phyloP scores from a whole-genome alignment of 345 rosid species.

The Abelmoschus esculentus region DNA sequence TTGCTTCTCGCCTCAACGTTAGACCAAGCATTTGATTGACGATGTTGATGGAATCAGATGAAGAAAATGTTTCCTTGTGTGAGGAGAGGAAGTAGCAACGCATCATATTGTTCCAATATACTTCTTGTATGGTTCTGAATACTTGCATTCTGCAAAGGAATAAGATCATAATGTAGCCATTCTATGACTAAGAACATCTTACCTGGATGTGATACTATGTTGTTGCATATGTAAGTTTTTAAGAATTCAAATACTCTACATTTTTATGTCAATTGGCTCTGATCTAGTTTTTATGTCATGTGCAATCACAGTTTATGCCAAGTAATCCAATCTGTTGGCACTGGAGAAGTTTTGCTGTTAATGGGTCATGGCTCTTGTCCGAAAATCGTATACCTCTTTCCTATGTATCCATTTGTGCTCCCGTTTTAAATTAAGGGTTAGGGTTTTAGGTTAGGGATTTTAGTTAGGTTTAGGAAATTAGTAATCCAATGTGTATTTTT shows the following conservation, averaged over 20 bases:
- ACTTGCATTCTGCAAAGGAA: not conserved
- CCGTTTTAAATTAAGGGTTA: too few species aligned
- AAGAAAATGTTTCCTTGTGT: not conserved
- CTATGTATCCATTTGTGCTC: too few species aligned
- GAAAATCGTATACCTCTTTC: too few species aligned
- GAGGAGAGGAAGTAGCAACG: not conserved
- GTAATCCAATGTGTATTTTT: too few species aligned
- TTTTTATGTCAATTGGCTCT: not conserved
- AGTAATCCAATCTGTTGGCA: not conserved
- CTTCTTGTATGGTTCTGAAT: not conserved
- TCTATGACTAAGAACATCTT: not conserved
- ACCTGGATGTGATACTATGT: not conserved
- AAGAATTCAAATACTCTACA: not conserved
- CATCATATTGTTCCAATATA: not conserved
- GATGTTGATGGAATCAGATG: not conserved
- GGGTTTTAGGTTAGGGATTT: too few species aligned
- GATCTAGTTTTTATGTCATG: not conserved
- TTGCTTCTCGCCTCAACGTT: conserved; percentile 62
- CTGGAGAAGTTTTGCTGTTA: not conserved
- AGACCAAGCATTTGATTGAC: conserved; percentile 53
- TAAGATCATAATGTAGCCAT: not conserved
- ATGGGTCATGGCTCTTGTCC: not conserved
- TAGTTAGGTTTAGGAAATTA: too few species aligned
- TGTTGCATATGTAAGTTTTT: not conserved
- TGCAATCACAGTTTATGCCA: not conserved